Conservation (phyloP, 805 yeast species). For the Lachancea lanzarotensis region DNA sequence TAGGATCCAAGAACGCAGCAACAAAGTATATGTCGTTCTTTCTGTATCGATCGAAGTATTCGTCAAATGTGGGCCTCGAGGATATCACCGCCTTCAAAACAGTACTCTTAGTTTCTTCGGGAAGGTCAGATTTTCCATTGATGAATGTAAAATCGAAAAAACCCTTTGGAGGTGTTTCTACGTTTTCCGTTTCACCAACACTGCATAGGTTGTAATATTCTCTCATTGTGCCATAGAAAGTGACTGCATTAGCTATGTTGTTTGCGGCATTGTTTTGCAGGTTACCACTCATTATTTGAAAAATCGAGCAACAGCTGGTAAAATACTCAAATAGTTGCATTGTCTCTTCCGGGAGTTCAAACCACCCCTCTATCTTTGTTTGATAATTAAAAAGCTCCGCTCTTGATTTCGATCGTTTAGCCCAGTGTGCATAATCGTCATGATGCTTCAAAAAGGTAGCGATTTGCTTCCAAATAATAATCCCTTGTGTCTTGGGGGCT, state of each 20-base stretch:
- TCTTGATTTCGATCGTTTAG: too few relatives aligned
- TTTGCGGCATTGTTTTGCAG: neutral
- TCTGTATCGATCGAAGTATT: too few relatives aligned
- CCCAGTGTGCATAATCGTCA: neutral
- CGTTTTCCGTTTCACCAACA: neutral
- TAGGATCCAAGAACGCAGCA: too few relatives aligned
- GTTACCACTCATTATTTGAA: neutral
- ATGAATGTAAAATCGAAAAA: conserved; percentile 3
- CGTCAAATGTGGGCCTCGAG: too few relatives aligned
- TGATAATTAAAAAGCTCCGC: too few relatives aligned
- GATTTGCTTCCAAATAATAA: conserved; percentile 7
- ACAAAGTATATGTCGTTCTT: too few relatives aligned
- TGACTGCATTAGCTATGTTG: neutral
- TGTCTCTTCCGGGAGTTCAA: neutral
- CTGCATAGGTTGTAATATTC: conserved; percentile 4
- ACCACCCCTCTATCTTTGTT: too few relatives aligned
- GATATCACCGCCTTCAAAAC: too few relatives aligned
- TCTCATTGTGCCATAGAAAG: conserved; percentile 1
- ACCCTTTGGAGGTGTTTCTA: neutral
- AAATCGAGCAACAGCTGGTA: conserved; percentile 4
- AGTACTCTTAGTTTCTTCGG: too few relatives aligned
- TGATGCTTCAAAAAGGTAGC: conserved; percentile 2
- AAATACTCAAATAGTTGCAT: conserved; percentile 5
- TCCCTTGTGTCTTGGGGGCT: conserved; percentile 6
- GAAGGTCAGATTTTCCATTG: too few relatives aligned